phyloP scores from a whole-genome alignment of 176 grass and related monocot species.

The Oryza nivara region DNA sequence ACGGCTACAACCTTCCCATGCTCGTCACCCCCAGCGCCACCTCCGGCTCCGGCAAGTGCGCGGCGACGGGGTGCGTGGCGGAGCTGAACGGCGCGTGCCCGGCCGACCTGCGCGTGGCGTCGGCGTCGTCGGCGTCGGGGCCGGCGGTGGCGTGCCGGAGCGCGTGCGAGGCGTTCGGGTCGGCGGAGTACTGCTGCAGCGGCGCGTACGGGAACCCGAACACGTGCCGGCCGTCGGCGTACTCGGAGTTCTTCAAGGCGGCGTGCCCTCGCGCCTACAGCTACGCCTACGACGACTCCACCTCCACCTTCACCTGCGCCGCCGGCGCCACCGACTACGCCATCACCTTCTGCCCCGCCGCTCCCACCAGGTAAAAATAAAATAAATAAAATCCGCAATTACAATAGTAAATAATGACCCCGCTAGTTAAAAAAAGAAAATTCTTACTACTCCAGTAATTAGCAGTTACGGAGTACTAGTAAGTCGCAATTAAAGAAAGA shows the following conservation, averaged over 20 bases:
- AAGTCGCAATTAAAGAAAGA: background rate
- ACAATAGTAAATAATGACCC: constrained; percentile 6
- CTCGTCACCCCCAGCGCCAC: constrained; percentile 31
- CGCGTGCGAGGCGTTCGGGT: constrained; percentile 61
- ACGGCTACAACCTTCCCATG: constrained; percentile 67
- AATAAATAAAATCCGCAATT: background rate
- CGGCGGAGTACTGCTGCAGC: constrained; percentile 64
- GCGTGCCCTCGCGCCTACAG: constrained; percentile 70
- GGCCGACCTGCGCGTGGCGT: constrained; percentile 46
- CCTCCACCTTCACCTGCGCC: constrained; percentile 70
- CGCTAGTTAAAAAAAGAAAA: background rate
- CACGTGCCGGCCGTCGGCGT: constrained; percentile 50
- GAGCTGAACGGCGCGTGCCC: constrained; percentile 67
- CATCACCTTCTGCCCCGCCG: constrained; percentile 64
- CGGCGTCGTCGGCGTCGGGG: background rate
- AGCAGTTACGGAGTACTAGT: background rate
- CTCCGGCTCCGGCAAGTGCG: constrained; percentile 39
- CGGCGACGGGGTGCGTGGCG: constrained; percentile 57
- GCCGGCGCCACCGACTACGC: constrained; percentile 43
- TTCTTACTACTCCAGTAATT: too few species aligned
- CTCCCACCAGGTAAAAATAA: constrained; percentile 23
- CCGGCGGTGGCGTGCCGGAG: constrained; percentile 56
- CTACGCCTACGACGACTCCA: constrained; percentile 70
- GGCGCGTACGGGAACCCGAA: constrained; percentile 46
- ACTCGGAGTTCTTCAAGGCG: constrained; percentile 65